Conservation (phyloP, 768 basidiomycete genomes). For the Melanogaster broomeanus region DNA sequence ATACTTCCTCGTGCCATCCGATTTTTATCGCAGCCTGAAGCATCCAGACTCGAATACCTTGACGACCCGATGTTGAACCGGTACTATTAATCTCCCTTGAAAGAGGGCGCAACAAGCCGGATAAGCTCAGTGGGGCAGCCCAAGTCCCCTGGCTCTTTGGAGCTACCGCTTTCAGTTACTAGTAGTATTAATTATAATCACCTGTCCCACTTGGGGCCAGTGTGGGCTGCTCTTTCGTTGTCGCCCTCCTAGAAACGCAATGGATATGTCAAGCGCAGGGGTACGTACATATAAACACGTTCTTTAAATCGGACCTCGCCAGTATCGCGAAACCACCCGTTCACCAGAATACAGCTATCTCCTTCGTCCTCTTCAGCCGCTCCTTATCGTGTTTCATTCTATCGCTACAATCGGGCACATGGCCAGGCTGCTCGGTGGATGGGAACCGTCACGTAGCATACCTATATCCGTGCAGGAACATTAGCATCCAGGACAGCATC, state of each 20-base stretch:
- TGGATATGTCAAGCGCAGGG: slow-evolving; percentile 1
- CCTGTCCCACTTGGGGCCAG: no score
- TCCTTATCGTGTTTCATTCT: background rate
- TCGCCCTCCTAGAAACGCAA: background rate
- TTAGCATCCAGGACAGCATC: slow-evolving; percentile 5
- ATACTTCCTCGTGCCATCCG: background rate
- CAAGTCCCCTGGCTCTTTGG: slow-evolving; percentile 15
- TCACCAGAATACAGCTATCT: slow-evolving; percentile 3
- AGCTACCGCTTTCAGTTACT: slow-evolving; percentile 18
- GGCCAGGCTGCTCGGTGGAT: background rate
- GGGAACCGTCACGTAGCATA: slow-evolving; percentile 18
- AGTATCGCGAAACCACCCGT: background rate
- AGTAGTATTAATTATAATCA: slow-evolving; percentile 5
- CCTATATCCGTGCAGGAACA: slow-evolving; percentile 3
- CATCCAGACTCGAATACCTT: background rate
- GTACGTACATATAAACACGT: slow-evolving; percentile 8
- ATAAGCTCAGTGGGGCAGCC: slow-evolving; percentile 1
- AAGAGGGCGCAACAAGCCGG: no score
- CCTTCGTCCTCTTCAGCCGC: background rate
- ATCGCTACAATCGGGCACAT: slow-evolving; percentile 12
- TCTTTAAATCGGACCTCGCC: slow-evolving; percentile 6
- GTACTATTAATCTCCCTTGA: background rate
- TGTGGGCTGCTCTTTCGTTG: slow-evolving; percentile 3
- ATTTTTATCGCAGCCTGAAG: slow-evolving; percentile 4
- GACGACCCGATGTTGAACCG: background rate